Base-by-base conservation (phyloP, 352 stramenopile species). In the Halophytophthora batemanensis region DNA sequence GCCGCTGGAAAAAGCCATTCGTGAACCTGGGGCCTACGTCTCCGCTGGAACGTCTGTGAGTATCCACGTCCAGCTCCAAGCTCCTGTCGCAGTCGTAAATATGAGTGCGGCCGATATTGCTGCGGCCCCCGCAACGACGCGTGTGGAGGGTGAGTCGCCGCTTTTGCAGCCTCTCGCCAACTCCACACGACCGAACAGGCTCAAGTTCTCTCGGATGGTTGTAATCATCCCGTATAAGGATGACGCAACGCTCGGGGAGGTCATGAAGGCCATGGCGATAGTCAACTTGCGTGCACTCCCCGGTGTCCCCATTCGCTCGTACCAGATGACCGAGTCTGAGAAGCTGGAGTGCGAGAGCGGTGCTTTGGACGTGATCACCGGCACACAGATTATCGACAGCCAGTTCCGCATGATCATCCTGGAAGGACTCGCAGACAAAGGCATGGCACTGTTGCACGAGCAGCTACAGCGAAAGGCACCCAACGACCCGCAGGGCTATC, bases 161-260 rank as follows among this genome's bases (percentile, higher is more conserved):
- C 19, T 19, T 48, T 13, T 29, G 7, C n/a, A 56, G 3, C 49
- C 31, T 8, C 4, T 44, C 10, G 45, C 41, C 1, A 12, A 19
- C 17, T 11, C 10, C 5, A 47, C 49, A 8, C 44, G 31, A 7
- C 42, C 17, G 10, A 41, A 3, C 4, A 15, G 23, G 18, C 48
- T 62, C 25, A 65, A 63, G 3, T 97, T 96, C 45, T 74, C 75
- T 23, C 65, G 87, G 13, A 75, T 93, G 33, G 81, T 96, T 6
- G 45, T 96, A 45, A 74, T 96, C 7, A 82, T 96, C 28, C 81
- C 84, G 2, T 97, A 96, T 69, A 72, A 74, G 42, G 81, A 95
- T 56, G 64, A 60, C 1, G 34, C 28, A 12, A 72, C 68, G 13
- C 64, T 97, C 8, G 42, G 58, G 17, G 54, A 78, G 37, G 41